Conservation (phyloP, 352 stramenopile genomes). For the Lagenidium giganteum region DNA sequence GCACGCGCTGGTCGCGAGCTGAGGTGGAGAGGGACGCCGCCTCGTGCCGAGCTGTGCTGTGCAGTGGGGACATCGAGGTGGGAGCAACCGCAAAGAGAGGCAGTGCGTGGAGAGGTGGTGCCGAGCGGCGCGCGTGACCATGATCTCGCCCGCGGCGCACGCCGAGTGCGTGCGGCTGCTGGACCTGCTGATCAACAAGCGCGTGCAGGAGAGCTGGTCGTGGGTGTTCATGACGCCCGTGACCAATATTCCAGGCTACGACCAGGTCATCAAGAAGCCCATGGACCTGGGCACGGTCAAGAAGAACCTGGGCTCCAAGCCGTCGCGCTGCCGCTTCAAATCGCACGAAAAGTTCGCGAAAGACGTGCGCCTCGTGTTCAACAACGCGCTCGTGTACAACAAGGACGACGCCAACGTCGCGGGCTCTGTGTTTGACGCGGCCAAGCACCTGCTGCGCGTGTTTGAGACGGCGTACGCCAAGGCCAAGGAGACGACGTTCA, state of each 20-base stretch:
- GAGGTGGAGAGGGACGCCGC: no score
- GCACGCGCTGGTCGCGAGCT: no score
- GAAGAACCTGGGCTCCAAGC: conserved; percentile 70
- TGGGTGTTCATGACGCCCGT: conserved; percentile 84
- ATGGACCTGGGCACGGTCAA: conserved; percentile 81
- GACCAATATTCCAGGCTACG: conserved; percentile 55
- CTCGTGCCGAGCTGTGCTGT: no score
- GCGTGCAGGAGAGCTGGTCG: conserved; percentile 82
- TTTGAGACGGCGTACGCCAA: conserved; percentile 84
- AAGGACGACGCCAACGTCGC: conserved; percentile 73
- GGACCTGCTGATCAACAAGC: conserved; percentile 72
- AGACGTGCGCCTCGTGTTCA: conserved; percentile 79
- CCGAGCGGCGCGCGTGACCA: conserved; percentile 12
- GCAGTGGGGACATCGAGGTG: no score
- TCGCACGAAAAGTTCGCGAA: conserved; percentile 78
- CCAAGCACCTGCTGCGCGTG: conserved; percentile 70
- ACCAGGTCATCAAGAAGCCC: conserved; percentile 70
- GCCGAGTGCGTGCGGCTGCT: conserved; percentile 78
- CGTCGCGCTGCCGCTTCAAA: conserved; percentile 81
- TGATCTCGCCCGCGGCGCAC: conserved; percentile 73
- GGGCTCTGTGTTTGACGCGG: conserved; percentile 72
- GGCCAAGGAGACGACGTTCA: conserved; percentile 56
- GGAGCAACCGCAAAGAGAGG: no score
- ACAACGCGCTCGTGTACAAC: conserved; percentile 78
- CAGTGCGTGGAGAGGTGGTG: no score